A percentile compares a stretch with the other conserved stretches of the same genome.
Conservation (phyloP, 2,329 filamentous ascomycete species). For the Venturia asperata region DNA sequence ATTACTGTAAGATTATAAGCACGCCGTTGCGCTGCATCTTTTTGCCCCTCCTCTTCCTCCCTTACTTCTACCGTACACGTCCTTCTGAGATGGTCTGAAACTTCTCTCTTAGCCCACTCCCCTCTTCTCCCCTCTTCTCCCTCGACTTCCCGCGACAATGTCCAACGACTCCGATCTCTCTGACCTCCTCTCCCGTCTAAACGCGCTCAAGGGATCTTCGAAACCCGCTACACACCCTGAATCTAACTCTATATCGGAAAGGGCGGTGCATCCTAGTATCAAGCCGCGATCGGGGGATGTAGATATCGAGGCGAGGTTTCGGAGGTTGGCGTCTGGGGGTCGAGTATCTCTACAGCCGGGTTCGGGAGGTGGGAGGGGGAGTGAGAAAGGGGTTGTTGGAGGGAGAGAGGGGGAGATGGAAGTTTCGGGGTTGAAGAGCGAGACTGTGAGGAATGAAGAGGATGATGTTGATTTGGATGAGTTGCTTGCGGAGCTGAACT, state of each 20-base stretch:
- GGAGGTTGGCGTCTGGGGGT: conserved; percentile 9
- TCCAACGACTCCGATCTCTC: conserved; percentile 22
- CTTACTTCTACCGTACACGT: no score
- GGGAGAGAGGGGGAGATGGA: conserved; percentile 36
- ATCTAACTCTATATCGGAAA: not conserved
- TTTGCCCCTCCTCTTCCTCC: no score
- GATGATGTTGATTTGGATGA: conserved; percentile 43
- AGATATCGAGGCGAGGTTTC: conserved; percentile 17
- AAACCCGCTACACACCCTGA: not conserved
- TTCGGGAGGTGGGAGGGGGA: conserved; percentile 26
- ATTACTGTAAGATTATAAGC: no score
- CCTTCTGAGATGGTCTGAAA: no score
- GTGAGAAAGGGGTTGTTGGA: conserved; percentile 20
- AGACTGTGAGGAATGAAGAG: conserved; percentile 27
- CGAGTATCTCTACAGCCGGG: conserved; percentile 26
- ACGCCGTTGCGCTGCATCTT: no score
- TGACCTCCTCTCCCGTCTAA: conserved; percentile 42
- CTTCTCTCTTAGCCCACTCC: no score
- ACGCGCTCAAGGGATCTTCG: conserved; percentile 32
- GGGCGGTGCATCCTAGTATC: conserved; percentile 1
- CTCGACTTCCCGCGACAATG: not conserved
- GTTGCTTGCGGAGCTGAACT: conserved; percentile 37
- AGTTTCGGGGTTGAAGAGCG: conserved; percentile 23
- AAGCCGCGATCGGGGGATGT: conserved; percentile 19
- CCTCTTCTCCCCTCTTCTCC: no score